These are phyloP conservation scores for Ceratobasidium papillatum DNA, from an alignment of 1,284 basidiomycete species.

Conservation along the genomic window DNA sequence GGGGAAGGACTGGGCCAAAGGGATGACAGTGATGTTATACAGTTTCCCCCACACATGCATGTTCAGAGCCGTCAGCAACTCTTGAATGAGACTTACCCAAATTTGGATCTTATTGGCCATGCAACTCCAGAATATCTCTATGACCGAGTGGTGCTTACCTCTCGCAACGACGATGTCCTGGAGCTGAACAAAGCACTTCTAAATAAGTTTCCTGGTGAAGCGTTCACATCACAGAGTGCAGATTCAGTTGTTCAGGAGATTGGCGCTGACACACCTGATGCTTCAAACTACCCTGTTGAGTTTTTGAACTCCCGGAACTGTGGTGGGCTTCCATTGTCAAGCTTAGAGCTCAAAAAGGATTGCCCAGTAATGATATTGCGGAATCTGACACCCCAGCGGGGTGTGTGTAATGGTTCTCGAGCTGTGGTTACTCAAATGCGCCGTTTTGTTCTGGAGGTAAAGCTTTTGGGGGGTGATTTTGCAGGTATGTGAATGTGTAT, in stretches of 20 bases:
- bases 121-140: slow-evolving; percentile 51
- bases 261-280: slow-evolving; percentile 45
- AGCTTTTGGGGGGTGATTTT: slow-evolving; percentile 49
- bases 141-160: slow-evolving; percentile 53
- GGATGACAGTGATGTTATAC: slow-evolving; percentile 45
- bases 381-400: slow-evolving; percentile 57
- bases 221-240: slow-evolving; percentile 47
- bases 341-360: slow-evolving; percentile 50
- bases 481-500: slow-evolving; percentile 47
- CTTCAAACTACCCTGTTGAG: slow-evolving; percentile 47
- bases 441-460: slow-evolving; percentile 46
- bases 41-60: slow-evolving; percentile 50
- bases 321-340: slow-evolving; percentile 50
- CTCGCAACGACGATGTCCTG: slow-evolving; percentile 54
- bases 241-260: slow-evolving; percentile 48
- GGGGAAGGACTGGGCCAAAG: slow-evolving; percentile 52
- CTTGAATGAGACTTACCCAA: slow-evolving; percentile 52
- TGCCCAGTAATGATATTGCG: too few relatives aligned
- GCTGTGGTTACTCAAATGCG: slow-evolving; percentile 46
- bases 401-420: slow-evolving; percentile 48
- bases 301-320: slow-evolving; percentile 50
- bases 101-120: slow-evolving; percentile 33
- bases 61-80: slow-evolving; percentile 47
- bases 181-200: slow-evolving; percentile 52
- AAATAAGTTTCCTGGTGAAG: slow-evolving; percentile 49